phyloP scores from a whole-genome alignment of 441 rosid species.

The Metrosideros polymorpha region DNA sequence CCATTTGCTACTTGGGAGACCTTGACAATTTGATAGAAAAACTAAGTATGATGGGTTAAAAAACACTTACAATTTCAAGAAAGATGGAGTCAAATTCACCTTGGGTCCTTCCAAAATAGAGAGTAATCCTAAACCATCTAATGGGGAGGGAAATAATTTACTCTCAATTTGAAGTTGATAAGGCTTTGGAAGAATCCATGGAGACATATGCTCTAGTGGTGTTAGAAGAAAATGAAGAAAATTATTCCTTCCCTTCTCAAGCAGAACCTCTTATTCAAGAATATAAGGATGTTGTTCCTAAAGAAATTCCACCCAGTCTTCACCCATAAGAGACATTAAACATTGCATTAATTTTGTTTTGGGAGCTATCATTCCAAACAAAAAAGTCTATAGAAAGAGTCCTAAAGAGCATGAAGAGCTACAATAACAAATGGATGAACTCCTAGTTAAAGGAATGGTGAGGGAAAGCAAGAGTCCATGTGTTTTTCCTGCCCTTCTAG shows the following conservation, averaged over 20 bases:
- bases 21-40: background rate
- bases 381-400: background rate
- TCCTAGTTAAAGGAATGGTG: background rate
- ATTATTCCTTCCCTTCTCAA: background rate
- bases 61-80: background rate
- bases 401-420: background rate
- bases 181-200: background rate
- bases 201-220: background rate
- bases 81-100: background rate
- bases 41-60: background rate
- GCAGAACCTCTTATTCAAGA: background rate
- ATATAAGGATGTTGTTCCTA: no score
- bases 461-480: background rate
- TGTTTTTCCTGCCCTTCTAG: background rate
- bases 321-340: background rate
- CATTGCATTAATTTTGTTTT: background rate
- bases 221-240: background rate
- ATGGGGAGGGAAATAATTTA: background rate
- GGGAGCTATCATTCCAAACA: background rate
- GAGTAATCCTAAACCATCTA: background rate
- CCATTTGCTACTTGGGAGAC: no score
- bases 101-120: background rate
- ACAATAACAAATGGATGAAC: background rate
- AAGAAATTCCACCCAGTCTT: rapidly evolving
- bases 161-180: background rate